These are phyloP conservation scores for Erysimum pusillum DNA, from an alignment of 441 rosid genomes.

Conservation along the genomic window DNA sequence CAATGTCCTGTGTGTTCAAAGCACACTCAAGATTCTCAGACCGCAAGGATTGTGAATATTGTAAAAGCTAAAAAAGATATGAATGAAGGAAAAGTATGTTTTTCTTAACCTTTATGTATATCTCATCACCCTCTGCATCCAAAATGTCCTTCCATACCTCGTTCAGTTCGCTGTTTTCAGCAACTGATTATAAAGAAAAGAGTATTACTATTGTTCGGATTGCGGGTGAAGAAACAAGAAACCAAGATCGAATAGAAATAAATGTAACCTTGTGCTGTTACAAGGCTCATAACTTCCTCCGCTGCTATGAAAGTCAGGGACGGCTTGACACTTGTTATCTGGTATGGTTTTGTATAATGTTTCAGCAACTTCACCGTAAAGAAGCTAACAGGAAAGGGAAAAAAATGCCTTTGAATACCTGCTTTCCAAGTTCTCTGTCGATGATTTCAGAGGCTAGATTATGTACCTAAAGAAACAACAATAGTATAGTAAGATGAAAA, in stretches of 20 bases:
- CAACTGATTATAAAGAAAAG: constrained; percentile 61
- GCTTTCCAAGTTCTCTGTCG: constrained; percentile 93
- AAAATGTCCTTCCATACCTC: constrained; percentile 98
- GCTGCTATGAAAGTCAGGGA: constrained; percentile 86
- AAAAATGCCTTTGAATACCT: constrained; percentile 52
- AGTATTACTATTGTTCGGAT: not conserved
- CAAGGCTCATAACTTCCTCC: constrained; percentile 97
- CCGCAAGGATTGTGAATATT: not conserved
- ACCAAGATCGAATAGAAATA: not conserved
- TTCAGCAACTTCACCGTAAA: constrained; percentile 16
- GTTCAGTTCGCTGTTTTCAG: constrained; percentile 84
- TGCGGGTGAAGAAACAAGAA: not conserved
- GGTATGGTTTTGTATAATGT: constrained; percentile 40
- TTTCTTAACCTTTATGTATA: constrained; percentile 78
- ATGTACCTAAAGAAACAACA: constrained; percentile 62
- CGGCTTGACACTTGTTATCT: constrained; percentile 87
- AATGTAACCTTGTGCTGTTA: constrained; percentile 90
- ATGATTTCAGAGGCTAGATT: constrained; percentile 95
- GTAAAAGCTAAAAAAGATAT: constrained; percentile 1
- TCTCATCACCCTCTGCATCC: constrained; percentile 96
- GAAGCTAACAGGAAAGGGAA: not conserved
- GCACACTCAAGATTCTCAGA: constrained; percentile 16
- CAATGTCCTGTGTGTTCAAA: constrained; percentile 61
- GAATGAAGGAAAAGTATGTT: not conserved
- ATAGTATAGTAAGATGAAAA: constrained; percentile 5